Percentiles rank a stretch among this genome's conserved stretches.
phyloP scores from a whole-genome alignment of 176 grass and related monocot species.

The Avena atlantica region DNA sequence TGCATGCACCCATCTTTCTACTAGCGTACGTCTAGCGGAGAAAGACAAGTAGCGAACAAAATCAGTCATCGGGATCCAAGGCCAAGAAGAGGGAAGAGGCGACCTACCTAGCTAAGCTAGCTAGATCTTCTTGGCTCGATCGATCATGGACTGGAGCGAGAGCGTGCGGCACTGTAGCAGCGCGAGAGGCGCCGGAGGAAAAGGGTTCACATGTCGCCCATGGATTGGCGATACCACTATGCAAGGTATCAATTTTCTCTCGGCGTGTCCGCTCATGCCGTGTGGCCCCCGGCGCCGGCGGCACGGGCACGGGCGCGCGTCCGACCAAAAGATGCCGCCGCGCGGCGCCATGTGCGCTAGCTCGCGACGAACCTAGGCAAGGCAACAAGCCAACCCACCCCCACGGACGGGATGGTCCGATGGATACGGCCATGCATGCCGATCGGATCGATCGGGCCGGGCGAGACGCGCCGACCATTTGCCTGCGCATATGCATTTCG shows the following conservation, averaged over 20 bases:
- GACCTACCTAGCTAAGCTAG: too few relatives aligned
- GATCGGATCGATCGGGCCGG: too few relatives aligned
- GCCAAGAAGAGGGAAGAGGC: background rate
- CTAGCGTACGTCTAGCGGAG: too few relatives aligned
- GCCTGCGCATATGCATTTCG: too few relatives aligned
- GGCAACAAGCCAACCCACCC: background rate
- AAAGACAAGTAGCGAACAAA: too few relatives aligned
- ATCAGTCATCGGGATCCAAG: background rate
- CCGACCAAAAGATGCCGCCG: constrained; percentile 36
- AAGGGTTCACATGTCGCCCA: constrained; percentile 47
- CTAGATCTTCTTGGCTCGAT: background rate
- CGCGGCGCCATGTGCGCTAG: constrained; percentile 43
- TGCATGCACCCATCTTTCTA: too few relatives aligned
- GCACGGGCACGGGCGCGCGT: background rate
- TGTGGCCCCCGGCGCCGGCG: background rate
- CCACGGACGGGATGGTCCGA: too few relatives aligned
- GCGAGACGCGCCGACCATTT: too few relatives aligned
- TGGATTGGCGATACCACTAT: background rate
- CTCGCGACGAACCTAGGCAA: background rate
- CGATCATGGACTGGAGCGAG: too few relatives aligned
- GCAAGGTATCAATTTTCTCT: background rate
- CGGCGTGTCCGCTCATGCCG: constrained; percentile 33
- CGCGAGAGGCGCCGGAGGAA: background rate
- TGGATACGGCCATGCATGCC: background rate
- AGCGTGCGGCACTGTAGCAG: background rate